These are phyloP conservation scores for Lentinula raphanica DNA, from an alignment of 768 basidiomycete species.

Conservation along the genomic window DNA sequence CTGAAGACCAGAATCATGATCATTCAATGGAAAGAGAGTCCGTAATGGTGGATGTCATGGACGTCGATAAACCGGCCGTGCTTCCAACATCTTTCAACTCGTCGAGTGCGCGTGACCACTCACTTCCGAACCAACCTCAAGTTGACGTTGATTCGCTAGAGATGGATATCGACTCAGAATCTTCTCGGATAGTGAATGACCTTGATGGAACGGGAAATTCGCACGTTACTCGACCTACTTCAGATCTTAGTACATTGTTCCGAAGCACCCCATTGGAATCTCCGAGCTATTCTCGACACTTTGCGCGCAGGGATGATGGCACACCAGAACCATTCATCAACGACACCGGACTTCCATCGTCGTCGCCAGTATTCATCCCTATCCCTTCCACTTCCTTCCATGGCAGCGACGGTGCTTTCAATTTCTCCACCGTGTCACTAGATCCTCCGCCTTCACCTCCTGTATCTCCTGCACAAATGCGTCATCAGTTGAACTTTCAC, in stretches of 20 bases:
- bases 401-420: conserved; percentile 21
- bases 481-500: conserved; percentile 29
- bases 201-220: background rate
- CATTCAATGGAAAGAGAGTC: no score
- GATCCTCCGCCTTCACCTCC: conserved; percentile 8
- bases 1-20: background rate
- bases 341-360: conserved; percentile 18
- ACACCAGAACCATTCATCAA: conserved; percentile 6
- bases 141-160: background rate
- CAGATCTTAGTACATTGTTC: background rate
- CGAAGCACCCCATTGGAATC: background rate
- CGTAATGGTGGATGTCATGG: background rate
- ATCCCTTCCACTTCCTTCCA: conserved; percentile 30
- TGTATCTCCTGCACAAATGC: conserved; percentile 14
- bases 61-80: background rate
- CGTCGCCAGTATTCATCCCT: conserved; percentile 22
- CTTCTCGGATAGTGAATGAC: background rate
- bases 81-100: background rate
- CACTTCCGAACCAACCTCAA: background rate
- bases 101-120: background rate
- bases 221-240: background rate
- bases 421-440: conserved; percentile 21
- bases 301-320: background rate
- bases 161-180: background rate
- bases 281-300: background rate